Conservation (phyloP, 345 rosid genomes). For the Citrus cavaleriei region DNA sequence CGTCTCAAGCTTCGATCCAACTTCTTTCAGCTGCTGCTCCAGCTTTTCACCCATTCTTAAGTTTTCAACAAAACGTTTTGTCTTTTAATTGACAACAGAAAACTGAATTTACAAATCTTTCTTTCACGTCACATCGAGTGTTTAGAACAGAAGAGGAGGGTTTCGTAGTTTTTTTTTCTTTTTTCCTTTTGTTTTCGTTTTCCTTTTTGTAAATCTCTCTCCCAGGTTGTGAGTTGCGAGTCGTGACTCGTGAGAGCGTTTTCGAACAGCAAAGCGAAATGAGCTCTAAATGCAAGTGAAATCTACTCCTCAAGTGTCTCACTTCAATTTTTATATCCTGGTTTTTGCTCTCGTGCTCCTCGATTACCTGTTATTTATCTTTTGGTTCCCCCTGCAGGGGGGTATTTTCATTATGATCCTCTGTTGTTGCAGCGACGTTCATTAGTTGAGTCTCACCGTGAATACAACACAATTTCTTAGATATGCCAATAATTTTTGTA, state of each 20-base stretch:
- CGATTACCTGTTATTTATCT: background rate
- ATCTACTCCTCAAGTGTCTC: slow-evolving; percentile 11
- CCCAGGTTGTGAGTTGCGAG: too few relatives aligned
- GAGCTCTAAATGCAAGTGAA: slow-evolving; percentile 29
- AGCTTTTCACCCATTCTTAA: slow-evolving; percentile 57
- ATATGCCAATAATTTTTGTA: too few relatives aligned
- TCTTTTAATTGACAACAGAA: slow-evolving; percentile 8
- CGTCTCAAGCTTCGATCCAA: slow-evolving; percentile 86
- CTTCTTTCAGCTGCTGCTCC: slow-evolving; percentile 63
- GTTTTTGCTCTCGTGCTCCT: background rate
- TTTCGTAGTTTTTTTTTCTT: background rate
- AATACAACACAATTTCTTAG: too few relatives aligned
- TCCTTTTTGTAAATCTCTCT: slow-evolving; percentile 8
- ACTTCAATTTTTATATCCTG: background rate
- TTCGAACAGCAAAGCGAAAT: slow-evolving; percentile 38
- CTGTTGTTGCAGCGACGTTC: background rate
- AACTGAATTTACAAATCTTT: background rate
- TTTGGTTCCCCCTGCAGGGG: background rate
- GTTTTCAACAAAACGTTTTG: background rate
- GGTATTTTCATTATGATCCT: background rate
- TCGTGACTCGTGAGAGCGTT: background rate
- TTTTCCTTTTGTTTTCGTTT: background rate
- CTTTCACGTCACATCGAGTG: background rate
- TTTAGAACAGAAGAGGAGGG: background rate
- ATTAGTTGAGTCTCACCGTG: background rate